Conservation (phyloP, 169 alveolate genomes). For the Amoebophrya sp. region DNA sequence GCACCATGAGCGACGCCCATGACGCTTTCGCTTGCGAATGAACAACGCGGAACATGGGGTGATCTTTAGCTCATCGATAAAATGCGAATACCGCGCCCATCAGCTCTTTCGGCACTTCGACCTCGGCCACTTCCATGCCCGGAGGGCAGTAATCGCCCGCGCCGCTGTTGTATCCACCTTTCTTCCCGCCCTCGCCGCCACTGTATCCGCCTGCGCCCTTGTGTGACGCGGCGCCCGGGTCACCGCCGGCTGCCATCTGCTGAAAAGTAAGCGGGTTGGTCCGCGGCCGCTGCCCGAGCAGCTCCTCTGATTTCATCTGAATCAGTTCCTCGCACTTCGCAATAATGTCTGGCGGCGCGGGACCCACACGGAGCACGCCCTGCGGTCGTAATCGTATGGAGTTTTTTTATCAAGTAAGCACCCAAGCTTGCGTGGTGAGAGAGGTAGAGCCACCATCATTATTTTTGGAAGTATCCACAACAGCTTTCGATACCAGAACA, state of each 20-base stretch:
- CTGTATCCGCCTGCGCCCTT: not conserved
- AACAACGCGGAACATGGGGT: too few species aligned
- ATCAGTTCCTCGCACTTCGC: slow-evolving; percentile 16
- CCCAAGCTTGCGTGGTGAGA: too few species aligned
- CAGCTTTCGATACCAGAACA: too few species aligned
- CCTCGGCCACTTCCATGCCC: not conserved
- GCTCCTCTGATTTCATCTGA: not conserved
- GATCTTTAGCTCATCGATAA: too few species aligned
- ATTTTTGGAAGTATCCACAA: too few species aligned
- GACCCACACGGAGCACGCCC: slow-evolving; percentile 21
- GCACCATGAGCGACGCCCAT: too few species aligned
- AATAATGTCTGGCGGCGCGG: not conserved
- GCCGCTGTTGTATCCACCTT: not conserved
- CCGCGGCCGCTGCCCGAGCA: slow-evolving; percentile 19
- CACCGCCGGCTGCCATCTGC: not conserved
- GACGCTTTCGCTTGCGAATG: too few species aligned
- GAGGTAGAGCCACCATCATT: too few species aligned
- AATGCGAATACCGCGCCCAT: slow-evolving; percentile 24
- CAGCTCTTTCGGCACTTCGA: slow-evolving; percentile 11
- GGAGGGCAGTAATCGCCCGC: too few species aligned
- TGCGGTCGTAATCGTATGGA: too few species aligned
- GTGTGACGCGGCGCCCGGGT: too few species aligned
- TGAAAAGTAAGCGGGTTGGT: not conserved
- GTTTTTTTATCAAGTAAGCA: too few species aligned
- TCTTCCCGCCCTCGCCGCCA: not conserved